Percentiles rank a stretch among this genome's conserved stretches.
Evolutionary conservation across 2,329 filamentous ascomycete genomes (phyloP).

Genomic region (Chrysoporthe austroafricana): DNA sequence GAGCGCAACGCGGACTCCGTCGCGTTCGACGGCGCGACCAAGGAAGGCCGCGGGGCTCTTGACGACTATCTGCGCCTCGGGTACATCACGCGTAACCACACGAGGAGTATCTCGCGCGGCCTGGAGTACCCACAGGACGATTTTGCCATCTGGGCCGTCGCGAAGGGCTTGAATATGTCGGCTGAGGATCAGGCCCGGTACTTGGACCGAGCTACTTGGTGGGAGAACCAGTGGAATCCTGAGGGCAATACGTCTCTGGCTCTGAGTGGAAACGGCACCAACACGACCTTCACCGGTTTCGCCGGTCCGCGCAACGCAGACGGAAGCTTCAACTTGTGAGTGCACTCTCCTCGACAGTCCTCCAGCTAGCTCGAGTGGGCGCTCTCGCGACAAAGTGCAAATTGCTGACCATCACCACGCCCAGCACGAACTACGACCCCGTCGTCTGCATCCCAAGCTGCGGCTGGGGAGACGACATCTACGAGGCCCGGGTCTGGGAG

Average conservation of each 20-base stretch:
- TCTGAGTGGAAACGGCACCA: background rate
- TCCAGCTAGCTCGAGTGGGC: background rate
- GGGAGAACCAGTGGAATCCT: slow-evolving; percentile 23
- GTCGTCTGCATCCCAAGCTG: slow-evolving; percentile 13
- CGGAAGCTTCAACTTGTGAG: slow-evolving; percentile 14
- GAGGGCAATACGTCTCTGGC: slow-evolving; percentile 11
- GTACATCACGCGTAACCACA: slow-evolving; percentile 54
- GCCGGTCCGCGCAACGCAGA: slow-evolving; percentile 20
- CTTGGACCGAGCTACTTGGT: slow-evolving; percentile 14
- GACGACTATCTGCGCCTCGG: slow-evolving; percentile 55
- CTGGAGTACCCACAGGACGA: slow-evolving; percentile 59
- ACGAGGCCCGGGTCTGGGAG: slow-evolving; percentile 23
- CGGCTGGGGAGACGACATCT: slow-evolving; percentile 22
- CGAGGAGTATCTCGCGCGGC: slow-evolving; percentile 52
- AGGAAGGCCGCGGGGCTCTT: slow-evolving; percentile 57
- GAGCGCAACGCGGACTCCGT: slow-evolving; percentile 48
- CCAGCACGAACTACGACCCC: slow-evolving; percentile 16
- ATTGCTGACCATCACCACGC: background rate
- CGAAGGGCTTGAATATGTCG: slow-evolving; percentile 31
- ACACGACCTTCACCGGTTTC: slow-evolving; percentile 14
- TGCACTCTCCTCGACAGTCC: background rate
- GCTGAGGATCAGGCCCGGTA: slow-evolving; percentile 8
- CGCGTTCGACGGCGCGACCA: slow-evolving; percentile 52
- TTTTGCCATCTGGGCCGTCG: slow-evolving; percentile 56
- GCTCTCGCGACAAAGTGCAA: background rate